phyloP scores from a whole-genome alignment of 495 filamentous ascomycete genomes.

The Neurospora intermedia region DNA sequence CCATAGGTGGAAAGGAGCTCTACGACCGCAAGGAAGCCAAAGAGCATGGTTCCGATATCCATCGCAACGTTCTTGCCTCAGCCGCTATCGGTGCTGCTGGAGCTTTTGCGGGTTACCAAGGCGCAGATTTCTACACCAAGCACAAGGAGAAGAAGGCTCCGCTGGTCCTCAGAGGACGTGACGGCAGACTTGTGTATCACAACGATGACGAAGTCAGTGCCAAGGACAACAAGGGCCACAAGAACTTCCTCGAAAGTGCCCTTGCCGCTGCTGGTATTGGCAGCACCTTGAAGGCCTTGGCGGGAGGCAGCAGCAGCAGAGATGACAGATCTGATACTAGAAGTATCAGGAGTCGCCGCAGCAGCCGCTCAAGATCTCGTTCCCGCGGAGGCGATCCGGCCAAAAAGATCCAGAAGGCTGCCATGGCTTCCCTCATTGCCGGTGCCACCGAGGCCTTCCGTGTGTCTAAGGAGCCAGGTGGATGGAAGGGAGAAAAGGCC shows the following conservation, averaged over 20 bases:
- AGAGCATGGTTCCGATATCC: conserved; percentile 29
- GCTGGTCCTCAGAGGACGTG: conserved; percentile 29
- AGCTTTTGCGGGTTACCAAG: conserved; percentile 43
- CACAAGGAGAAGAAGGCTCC: conserved; percentile 31
- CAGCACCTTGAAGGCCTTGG: conserved; percentile 45
- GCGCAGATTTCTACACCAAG: conserved; percentile 45
- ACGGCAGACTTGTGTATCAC: conserved; percentile 39
- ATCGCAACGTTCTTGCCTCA: conserved; percentile 40
- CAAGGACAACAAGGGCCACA: conserved; percentile 44
- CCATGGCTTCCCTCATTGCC: conserved; percentile 74
- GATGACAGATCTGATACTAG: conserved; percentile 42
- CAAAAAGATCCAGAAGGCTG: conserved; percentile 70
- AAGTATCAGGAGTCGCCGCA: conserved; percentile 41
- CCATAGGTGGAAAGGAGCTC: conserved; percentile 44
- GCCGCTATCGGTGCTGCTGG: conserved; percentile 45
- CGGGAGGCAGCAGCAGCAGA: conserved; percentile 30
- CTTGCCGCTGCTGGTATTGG: conserved; percentile 58
- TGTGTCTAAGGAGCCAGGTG: conserved; percentile 71
- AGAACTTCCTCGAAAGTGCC: conserved; percentile 63
- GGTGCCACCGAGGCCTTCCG: conserved; percentile 84
- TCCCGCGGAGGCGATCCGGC: conserved; percentile 39
- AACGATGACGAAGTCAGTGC: conserved; percentile 42
- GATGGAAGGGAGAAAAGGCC: conserved; percentile 76
- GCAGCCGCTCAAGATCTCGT: conserved; percentile 31
- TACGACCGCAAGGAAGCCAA: conserved; percentile 44